These are phyloP conservation scores for Paramecium octaurelia DNA, from an alignment of 73 alveolate genomes.

Conservation along the genomic window DNA sequence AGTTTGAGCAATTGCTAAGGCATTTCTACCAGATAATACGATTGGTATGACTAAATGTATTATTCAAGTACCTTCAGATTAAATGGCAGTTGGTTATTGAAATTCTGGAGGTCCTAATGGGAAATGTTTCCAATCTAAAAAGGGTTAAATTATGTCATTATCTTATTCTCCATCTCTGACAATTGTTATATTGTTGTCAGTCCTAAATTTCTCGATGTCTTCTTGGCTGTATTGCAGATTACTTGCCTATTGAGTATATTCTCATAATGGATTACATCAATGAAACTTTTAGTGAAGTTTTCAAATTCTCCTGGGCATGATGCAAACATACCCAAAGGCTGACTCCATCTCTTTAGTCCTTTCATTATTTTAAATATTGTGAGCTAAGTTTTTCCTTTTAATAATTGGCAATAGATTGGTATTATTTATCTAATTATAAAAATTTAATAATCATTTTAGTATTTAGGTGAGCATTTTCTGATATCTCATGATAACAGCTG, in stretches of 20 bases:
- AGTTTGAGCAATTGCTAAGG: slow-evolving; percentile 72
- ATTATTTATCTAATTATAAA: background rate
- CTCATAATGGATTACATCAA: background rate
- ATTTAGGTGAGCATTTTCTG: background rate
- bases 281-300: background rate
- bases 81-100: slow-evolving; percentile 72
- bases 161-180: background rate
- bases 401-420: background rate
- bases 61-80: slow-evolving; percentile 65
- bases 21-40: slow-evolving; percentile 73
- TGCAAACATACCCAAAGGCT: background rate
- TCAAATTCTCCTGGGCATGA: background rate
- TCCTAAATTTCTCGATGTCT: background rate
- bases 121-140: background rate
- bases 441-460: background rate
- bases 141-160: background rate
- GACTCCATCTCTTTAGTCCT: slow-evolving; percentile 3
- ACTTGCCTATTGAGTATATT: background rate
- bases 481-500: background rate
- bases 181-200: background rate
- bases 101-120: background rate
- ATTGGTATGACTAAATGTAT: slow-evolving; percentile 73
- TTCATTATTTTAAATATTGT: background rate
- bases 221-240: background rate
- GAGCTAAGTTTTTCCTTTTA: background rate